Base-by-base conservation (phyloP, 1,284 basidiomycete species). In the Schizophyllum amplum region DNA sequence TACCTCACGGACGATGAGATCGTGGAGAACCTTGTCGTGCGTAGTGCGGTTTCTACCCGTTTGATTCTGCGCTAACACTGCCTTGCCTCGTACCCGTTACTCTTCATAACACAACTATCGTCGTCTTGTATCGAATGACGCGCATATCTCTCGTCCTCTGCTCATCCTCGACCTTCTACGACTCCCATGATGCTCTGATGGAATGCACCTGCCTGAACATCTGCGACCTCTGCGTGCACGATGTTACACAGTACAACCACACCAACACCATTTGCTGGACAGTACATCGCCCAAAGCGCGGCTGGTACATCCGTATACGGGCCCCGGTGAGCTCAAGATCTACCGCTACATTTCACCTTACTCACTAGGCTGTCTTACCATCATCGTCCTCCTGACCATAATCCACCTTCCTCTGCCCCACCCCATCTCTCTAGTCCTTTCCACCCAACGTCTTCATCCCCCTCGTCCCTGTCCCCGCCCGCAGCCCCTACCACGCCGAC, bases 281-380 rank as follows among this genome's bases (percentile, higher is more conserved):
- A 21, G 81, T 90, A 24, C 88, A 90, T 65, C 79, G 83, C 6
- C 88, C 88, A 2, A 80, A 82, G 60, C 80, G 85, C 33, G 88
- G 88, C 23, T 91, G 88, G 88, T 90, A 90, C 67, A 82, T 91
- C 60, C 84, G 84, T 52, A 71, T 91, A 21, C 78, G 84, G 21
- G 73, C 86, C 1, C 87, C 87, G 0, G 66, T 42, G 33, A 42
- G 27, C 27, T 33, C 27, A 33, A 33, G 5, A 33, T 33, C 6
- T 33, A 6, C 27, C 27, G 13, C 27, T 13, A 5, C 27, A 33
- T 33, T 13, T 33, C 27, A 33, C 74, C 4, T 90, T 90, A 60
- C 83, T 86, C 0, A 81, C 80, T 11, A 82, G 81, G 3, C 73
- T 80, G n/a, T 83, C 76, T 65, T 86, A n/a, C n/a, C n/a, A n/a